phyloP scores from a whole-genome alignment of 306 rosid species.

The Cicer yamashitae region DNA sequence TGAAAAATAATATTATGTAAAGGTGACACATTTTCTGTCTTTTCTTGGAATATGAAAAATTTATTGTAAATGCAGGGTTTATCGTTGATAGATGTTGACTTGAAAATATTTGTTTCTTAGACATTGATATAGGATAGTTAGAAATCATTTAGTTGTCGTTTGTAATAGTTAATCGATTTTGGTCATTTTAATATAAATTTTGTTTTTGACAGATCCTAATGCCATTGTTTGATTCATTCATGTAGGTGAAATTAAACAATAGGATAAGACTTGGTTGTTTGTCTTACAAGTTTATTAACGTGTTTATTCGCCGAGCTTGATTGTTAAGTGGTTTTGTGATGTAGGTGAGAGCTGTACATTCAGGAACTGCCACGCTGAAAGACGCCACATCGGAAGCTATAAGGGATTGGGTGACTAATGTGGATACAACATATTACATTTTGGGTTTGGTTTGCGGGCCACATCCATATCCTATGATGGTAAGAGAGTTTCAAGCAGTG shows the following conservation, averaged over 20 bases:
- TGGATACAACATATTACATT: slow-evolving; percentile 94
- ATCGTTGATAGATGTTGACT: not conserved
- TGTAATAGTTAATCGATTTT: not conserved
- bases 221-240: not conserved
- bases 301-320: slow-evolving; percentile 10
- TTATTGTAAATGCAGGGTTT: slow-evolving; percentile 11
- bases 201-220: not conserved
- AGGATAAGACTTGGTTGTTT: slow-evolving; percentile 5
- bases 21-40: slow-evolving; percentile 3
- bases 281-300: not conserved
- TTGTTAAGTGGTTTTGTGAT: slow-evolving; percentile 16
- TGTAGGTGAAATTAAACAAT: not conserved
- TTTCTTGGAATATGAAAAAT: not conserved
- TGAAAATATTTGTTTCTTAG: not conserved
- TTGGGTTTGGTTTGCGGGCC: slow-evolving; percentile 96
- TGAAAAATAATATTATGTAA: too few relatives aligned
- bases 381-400: slow-evolving; percentile 97
- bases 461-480: slow-evolving; percentile 98
- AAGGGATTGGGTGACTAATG: slow-evolving; percentile 97
- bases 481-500: slow-evolving; percentile 90
- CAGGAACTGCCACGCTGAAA: slow-evolving; percentile 92
- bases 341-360: slow-evolving; percentile 84
- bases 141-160: too few relatives aligned
- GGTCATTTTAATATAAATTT: slow-evolving; percentile 4
- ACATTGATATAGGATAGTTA: too few relatives aligned